Evolutionary conservation across 768 basidiomycete species (phyloP).

Genomic region (Leccinum truebloodii): DNA sequence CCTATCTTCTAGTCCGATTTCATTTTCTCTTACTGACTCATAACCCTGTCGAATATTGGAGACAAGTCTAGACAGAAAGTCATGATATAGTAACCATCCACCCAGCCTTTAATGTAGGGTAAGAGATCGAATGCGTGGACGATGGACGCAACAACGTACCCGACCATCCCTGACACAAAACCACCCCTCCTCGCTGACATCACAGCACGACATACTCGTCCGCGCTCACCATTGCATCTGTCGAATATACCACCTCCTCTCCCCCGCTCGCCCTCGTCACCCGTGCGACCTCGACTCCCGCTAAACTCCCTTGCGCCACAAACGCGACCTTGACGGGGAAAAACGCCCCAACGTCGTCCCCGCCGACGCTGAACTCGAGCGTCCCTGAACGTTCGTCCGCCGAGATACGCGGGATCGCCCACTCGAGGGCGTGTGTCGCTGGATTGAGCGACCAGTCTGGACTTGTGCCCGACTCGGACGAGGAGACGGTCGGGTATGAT

Average conservation of each 20-base stretch:
- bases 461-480: slow-evolving; percentile 46
- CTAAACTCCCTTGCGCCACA: slow-evolving; percentile 76
- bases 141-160: too few relatives aligned
- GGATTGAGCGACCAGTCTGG: slow-evolving; percentile 82
- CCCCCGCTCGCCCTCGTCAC: slow-evolving; percentile 57
- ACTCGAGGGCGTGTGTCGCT: slow-evolving; percentile 71
- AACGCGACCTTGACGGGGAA: slow-evolving; percentile 92
- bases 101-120: too few relatives aligned
- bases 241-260: slow-evolving; percentile 54
- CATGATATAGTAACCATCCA: too few relatives aligned
- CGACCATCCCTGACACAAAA: too few relatives aligned
- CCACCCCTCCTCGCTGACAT: slow-evolving; percentile 3
- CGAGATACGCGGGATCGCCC: too few relatives aligned
- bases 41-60: too few relatives aligned
- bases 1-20: too few relatives aligned
- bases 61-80: too few relatives aligned
- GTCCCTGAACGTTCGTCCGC: too few relatives aligned
- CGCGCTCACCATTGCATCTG: slow-evolving; percentile 51
- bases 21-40: too few relatives aligned
- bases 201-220: slow-evolving; percentile 60
- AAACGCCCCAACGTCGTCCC: slow-evolving; percentile 80
- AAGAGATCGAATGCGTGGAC: too few relatives aligned
- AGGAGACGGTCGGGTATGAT: slow-evolving; percentile 76
- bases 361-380: slow-evolving; percentile 68
- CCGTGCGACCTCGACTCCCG: slow-evolving; percentile 66